These are phyloP conservation scores for Patellaria atrata DNA, from an alignment of 495 filamentous ascomycete species.

Conservation along the genomic window DNA sequence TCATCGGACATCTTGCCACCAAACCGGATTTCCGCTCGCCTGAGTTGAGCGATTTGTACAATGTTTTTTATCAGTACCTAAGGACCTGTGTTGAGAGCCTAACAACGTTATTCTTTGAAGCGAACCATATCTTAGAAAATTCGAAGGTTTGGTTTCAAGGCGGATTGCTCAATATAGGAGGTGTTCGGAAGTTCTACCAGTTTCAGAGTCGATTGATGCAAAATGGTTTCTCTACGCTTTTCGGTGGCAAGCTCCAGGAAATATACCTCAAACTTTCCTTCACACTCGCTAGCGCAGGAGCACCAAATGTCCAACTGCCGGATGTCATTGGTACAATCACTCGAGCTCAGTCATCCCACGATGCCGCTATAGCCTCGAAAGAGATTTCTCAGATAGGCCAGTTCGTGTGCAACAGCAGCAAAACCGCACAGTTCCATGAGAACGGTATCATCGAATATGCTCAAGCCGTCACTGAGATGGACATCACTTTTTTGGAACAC, in stretches of 20 bases:
- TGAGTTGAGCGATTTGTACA: slow-evolving; percentile 30
- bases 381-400: slow-evolving; percentile 36
- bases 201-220: slow-evolving; percentile 38
- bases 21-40: slow-evolving; percentile 32
- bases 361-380: slow-evolving; percentile 29
- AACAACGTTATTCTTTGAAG: slow-evolving; percentile 36
- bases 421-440: slow-evolving; percentile 32
- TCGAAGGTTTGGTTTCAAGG: slow-evolving; percentile 33
- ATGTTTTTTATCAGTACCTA: slow-evolving; percentile 34
- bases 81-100: slow-evolving; percentile 34
- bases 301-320: slow-evolving; percentile 26
- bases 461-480: slow-evolving; percentile 31
- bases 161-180: slow-evolving; percentile 31
- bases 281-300: slow-evolving; percentile 26
- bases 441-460: slow-evolving; percentile 35
- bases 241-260: slow-evolving; percentile 33
- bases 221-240: slow-evolving; percentile 34
- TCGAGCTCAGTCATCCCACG: slow-evolving; percentile 32
- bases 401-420: slow-evolving; percentile 30
- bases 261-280: slow-evolving; percentile 38
- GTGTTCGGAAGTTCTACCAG: slow-evolving; percentile 36
- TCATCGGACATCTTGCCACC: slow-evolving; percentile 34
- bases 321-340: slow-evolving; percentile 36
- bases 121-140: slow-evolving; percentile 34
- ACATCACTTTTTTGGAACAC: slow-evolving; percentile 35